Percentiles rank a stretch among this genome's conserved stretches.
Conservation (phyloP, 371 early-diverging fungal species). For the Lichtheimia ornata region DNA sequence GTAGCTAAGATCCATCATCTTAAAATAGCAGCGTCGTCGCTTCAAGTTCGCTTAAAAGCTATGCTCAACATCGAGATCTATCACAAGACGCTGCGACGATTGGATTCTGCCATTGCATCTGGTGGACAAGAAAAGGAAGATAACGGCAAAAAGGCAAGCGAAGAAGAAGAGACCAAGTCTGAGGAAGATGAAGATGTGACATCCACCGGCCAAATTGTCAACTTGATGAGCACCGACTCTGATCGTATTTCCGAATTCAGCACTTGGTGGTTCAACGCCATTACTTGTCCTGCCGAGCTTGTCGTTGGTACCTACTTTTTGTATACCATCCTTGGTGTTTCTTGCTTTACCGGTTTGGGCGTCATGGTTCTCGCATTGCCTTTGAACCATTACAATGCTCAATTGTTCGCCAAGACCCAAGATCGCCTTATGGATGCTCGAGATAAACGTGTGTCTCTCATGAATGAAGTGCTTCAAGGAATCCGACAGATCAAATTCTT, state of each 20-base stretch:
- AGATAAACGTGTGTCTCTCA: constrained; percentile 54
- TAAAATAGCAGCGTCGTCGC: constrained; percentile 28
- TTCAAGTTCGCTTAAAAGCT: constrained; percentile 50
- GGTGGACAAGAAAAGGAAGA: constrained; percentile 21
- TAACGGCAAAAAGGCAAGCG: constrained; percentile 4
- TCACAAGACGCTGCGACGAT: constrained; percentile 56
- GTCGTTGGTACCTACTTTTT: constrained; percentile 62
- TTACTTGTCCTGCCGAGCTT: constrained; percentile 61
- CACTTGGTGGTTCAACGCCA: constrained; percentile 54
- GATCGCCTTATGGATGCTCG: constrained; percentile 54
- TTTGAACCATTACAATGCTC: constrained; percentile 55
- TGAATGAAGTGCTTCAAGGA: constrained; percentile 64
- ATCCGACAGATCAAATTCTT: constrained; percentile 76
- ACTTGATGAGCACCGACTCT: constrained; percentile 86
- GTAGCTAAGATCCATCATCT: not conserved
- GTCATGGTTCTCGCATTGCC: constrained; percentile 58
- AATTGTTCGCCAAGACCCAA: constrained; percentile 50
- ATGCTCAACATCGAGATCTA: constrained; percentile 61
- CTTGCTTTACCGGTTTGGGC: constrained; percentile 67
- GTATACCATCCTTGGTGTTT: constrained; percentile 64
- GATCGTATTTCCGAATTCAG: constrained; percentile 62
- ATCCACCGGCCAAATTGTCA: constrained; percentile 78
- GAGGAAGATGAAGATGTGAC: constrained; percentile 37
- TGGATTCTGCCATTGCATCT: constrained; percentile 33
- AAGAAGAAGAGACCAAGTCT: constrained; percentile 16